Conservation (phyloP, 2,329 filamentous ascomycete species). For the Byssothecium circinans region DNA sequence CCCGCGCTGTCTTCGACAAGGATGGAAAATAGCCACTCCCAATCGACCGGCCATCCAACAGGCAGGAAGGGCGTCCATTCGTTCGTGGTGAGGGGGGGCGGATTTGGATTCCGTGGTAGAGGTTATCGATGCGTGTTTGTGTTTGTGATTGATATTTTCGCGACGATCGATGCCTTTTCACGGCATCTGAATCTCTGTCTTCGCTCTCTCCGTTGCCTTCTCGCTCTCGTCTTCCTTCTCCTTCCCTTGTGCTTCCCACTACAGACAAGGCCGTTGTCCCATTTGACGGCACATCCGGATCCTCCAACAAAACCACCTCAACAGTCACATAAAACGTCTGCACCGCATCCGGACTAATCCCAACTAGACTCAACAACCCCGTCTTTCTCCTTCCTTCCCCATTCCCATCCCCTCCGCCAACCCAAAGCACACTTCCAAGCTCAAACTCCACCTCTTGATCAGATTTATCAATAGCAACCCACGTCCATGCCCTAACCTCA, state of each 20-base stretch:
- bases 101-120: constrained; percentile 51
- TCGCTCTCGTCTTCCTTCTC: no score
- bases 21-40: constrained; percentile 35
- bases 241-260: background rate
- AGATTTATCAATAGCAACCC: constrained; percentile 43
- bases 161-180: no score
- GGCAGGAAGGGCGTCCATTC: constrained; percentile 49
- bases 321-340: constrained; percentile 43
- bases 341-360: constrained; percentile 29
- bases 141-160: constrained; percentile 48
- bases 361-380: constrained; percentile 36
- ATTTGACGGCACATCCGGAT: background rate
- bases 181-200: no score
- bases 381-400: background rate
- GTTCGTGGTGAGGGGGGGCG: constrained; percentile 34
- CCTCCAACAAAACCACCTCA: constrained; percentile 47
- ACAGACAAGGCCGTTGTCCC: background rate
- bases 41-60: constrained; percentile 50
- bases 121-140: constrained; percentile 51
- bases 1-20: background rate
- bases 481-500: constrained; percentile 25
- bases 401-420: background rate
- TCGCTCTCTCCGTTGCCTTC: no score
- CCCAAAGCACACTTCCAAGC: background rate
- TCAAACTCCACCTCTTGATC: constrained; percentile 33